Evolutionary conservation across 1,284 basidiomycete genomes (phyloP).

Genomic region (Schizophyllum commune): DNA sequence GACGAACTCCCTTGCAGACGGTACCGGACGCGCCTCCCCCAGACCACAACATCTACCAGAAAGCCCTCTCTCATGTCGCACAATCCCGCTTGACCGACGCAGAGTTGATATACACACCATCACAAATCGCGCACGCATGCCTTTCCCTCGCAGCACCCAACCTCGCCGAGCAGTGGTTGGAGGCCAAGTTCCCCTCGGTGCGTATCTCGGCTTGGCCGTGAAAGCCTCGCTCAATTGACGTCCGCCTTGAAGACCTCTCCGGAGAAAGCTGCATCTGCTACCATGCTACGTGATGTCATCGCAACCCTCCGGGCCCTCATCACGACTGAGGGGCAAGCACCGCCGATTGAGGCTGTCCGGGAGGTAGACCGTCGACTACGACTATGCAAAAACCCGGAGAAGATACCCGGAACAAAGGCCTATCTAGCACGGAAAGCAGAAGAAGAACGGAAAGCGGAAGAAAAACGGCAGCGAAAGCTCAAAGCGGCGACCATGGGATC

Average conservation of each 20-base stretch:
- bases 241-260: constrained; percentile 4
- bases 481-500: constrained; percentile 36
- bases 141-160: constrained; percentile 58
- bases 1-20: constrained; percentile 28
- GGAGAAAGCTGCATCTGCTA: constrained; percentile 9
- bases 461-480: constrained; percentile 58
- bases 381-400: constrained; percentile 89
- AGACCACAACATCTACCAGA: constrained; percentile 46
- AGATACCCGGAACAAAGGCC: constrained; percentile 79
- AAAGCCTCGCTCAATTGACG: background rate
- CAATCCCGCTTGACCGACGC: constrained; percentile 82
- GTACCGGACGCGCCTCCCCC: constrained; percentile 34
- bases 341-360: constrained; percentile 77
- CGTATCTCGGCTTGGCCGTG: background rate
- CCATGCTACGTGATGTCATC: constrained; percentile 32
- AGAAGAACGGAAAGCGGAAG: constrained; percentile 55
- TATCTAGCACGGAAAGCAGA: constrained; percentile 60
- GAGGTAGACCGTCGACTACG: constrained; percentile 81
- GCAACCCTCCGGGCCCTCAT: constrained; percentile 55
- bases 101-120: constrained; percentile 87
- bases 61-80: constrained; percentile 55
- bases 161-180: constrained; percentile 59
- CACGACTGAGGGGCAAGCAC: constrained; percentile 44
- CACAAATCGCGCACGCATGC: constrained; percentile 89
- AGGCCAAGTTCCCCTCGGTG: constrained; percentile 35